These are phyloP conservation scores for Sicyos edulis DNA, from an alignment of 306 rosid species.

Conservation along the genomic window DNA sequence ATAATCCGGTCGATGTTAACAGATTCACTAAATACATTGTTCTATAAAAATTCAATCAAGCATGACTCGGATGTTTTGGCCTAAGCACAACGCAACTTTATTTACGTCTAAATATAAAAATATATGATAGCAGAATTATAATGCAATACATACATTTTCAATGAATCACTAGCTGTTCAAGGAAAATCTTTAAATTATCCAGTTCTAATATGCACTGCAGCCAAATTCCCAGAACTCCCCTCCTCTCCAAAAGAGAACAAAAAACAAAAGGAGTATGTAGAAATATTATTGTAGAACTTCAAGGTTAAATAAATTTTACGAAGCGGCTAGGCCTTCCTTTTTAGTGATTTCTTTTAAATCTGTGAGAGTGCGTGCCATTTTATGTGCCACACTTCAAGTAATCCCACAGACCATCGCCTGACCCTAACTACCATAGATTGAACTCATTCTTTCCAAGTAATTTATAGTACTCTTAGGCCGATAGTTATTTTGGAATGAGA, in stretches of 20 bases:
- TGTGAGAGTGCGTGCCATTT: too few species aligned
- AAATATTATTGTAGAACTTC: not conserved
- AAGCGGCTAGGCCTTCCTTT: not conserved
- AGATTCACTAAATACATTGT: not conserved
- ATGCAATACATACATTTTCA: not conserved
- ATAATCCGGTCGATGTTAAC: constrained; percentile 31
- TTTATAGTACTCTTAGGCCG: too few species aligned
- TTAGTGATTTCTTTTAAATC: too few species aligned
- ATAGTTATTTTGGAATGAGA: not conserved
- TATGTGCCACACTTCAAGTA: too few species aligned
- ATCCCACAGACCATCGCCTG: too few species aligned
- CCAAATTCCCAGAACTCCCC: not conserved
- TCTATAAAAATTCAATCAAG: not conserved
- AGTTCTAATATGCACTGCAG: too few species aligned
- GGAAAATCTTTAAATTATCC: not conserved
- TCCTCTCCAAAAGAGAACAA: not conserved
- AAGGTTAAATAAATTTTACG: not conserved
- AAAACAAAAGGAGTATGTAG: not conserved
- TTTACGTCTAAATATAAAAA: not conserved
- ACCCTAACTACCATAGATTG: too few species aligned
- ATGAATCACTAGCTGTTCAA: not conserved
- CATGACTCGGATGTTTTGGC: not conserved
- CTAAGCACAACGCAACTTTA: not conserved
- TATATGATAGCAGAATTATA: not conserved
- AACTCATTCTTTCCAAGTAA: too few species aligned